Evolutionary conservation across 2,329 filamentous ascomycete genomes (phyloP), one percentile per base, ranked within the genome.

Genomic region (Clonostachys rhizophaga): DNA sequence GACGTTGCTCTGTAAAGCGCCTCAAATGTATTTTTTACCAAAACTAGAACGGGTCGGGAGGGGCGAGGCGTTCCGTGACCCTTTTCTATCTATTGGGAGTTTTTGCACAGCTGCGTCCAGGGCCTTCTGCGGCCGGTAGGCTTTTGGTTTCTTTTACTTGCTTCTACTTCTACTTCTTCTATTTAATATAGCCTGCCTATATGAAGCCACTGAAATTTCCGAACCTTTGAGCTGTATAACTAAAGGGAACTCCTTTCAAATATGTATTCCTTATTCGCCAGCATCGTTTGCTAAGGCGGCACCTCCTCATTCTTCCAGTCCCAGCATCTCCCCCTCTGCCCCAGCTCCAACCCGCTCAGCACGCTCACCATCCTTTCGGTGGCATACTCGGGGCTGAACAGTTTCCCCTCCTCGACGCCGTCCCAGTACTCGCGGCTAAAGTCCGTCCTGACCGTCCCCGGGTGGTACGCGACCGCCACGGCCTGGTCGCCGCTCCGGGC

Each of bases 391-490:
- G 81, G 73, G 49, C 74, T 79, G 54, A 92, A 84, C 54, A 94
- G 66, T 63, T 84, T 83, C 2, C 59, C 72, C 54, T 78, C 72
- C 42, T 72, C 72, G 40, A 86, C 82, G 39, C 73, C 79, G 0
- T 59, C 70, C 88, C 87, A 92, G 59, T 88, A 94, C 40, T 83
- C 82, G 57, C 72, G 76, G 52, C 83, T 89, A 51, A 95, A 67
- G 10, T 78, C 83, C 44, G 89, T 94, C 69, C 78, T 83, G 43
- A 94, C 88, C 2, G 89, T 94, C 4, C 89, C 89, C 2, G 89
- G 89, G 65, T 94, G 89, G 58, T 94, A 75, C 10, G 77, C 78
- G 11, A 95, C 68, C 2, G 82, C 81, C 53, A 90, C 71, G 0
- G 86, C 87, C 45, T 79, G 81, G 1, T 78, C 76, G 1, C 75